Evolutionary conservation across 495 filamentous ascomycete species (phyloP), one percentile per base, ranked within the genome.

Genomic region (Symbiotaphrina buchneri): DNA sequence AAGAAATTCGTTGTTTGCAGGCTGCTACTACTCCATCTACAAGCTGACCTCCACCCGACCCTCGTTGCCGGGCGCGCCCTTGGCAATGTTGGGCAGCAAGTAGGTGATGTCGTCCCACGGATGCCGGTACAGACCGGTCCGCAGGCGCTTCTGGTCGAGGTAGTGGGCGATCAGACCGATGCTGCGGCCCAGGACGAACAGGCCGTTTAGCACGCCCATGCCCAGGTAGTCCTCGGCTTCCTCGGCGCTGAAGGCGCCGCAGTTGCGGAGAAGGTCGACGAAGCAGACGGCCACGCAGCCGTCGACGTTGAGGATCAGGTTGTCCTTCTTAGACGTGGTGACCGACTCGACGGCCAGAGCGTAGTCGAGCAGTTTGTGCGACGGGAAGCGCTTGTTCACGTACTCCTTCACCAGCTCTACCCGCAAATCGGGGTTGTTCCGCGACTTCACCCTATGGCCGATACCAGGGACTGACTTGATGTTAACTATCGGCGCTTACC

Each of bases 81-180:
- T 63, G 42, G 65, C 61, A 39, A 93, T 61, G 53, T 62, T 76
- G 41, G 84, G 84, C 32, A 94, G 75, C 29, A 94, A 63, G 59
- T 94, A 94, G 38, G 84, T 94, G 52, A 94, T 94, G 52, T 90
- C 81, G 51, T 92, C 84, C 83, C 82, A 93, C 48, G 84, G 84
- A 68, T 93, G 87, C 53, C 87, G 74, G 74, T 97, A 97, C 40
- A 97, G 68, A 47, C 87, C 87, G 44, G 87, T 97, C 45, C 84
- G 72, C 54, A 97, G 68, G 52, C 87, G 69, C 82, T 97, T 97
- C 66, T 97, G 87, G 56, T 97, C 87, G 41, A 97, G 75, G 69
- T 83, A 94, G 63, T 97, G 87, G 40, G 87, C 87, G 73, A 95
- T 97, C 42, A 97, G 62, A 78, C 87, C 87, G 44, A 97, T 97